These are phyloP conservation scores for Plasmodium blacklocki DNA, from an alignment of 169 alveolate genomes.

Conservation along the genomic window DNA sequence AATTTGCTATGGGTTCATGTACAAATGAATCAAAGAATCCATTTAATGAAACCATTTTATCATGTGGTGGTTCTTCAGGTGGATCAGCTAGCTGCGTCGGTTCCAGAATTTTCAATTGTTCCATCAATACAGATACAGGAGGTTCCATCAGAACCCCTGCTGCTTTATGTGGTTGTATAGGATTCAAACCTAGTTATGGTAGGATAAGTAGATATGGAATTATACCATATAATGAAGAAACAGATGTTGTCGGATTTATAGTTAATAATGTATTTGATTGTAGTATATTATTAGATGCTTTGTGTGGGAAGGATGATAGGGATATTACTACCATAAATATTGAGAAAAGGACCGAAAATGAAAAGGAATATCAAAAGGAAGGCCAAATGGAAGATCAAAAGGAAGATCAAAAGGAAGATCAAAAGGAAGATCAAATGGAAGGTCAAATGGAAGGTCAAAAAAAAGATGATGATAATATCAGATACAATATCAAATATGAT, in stretches of 20 bases:
- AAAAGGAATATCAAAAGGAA: neutral
- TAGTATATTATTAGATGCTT: conserved; percentile 48
- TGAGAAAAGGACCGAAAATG: neutral
- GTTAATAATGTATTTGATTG: conserved; percentile 58
- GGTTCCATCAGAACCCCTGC: conserved; percentile 84
- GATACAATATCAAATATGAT: neutral
- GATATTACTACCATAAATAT: conserved; percentile 31
- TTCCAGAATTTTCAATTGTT: conserved; percentile 77
- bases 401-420: no score
- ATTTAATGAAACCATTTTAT: conserved; percentile 36
- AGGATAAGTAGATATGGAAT: conserved; percentile 67
- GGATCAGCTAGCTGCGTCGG: conserved; percentile 85
- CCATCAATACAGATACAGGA: conserved; percentile 85
- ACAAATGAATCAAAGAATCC: conserved; percentile 79
- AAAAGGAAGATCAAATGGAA: neutral
- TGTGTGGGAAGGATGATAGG: conserved; percentile 39
- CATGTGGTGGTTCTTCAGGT: conserved; percentile 87
- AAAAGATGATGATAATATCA: neutral
- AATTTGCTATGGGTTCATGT: conserved; percentile 83
- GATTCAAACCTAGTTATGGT: conserved; percentile 82
- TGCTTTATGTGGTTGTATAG: conserved; percentile 80
- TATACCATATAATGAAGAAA: conserved; percentile 72
- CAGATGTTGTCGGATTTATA: conserved; percentile 70
- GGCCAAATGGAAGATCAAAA: neutral
- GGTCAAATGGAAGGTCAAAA: neutral